Conservation (phyloP, 768 basidiomycete species). For the Tulasnella sp. region DNA sequence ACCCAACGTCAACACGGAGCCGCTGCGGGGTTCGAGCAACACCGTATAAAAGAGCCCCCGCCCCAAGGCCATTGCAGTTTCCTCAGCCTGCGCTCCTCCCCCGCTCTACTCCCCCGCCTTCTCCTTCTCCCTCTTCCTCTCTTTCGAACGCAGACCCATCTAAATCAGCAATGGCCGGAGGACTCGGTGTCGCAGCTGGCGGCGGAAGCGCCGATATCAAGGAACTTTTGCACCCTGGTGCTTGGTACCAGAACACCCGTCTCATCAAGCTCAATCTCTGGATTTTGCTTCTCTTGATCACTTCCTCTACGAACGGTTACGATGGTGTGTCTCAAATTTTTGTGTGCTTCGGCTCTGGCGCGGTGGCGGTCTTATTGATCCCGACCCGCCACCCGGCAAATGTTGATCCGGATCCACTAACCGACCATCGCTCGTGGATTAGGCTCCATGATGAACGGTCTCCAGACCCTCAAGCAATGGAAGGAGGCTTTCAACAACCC, state of each 20-base stretch:
- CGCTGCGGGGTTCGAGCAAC: background rate
- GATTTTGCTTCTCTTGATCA: conserved; percentile 35
- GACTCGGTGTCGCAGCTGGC: conserved; percentile 33
- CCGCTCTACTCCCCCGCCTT: background rate
- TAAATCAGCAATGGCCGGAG: conserved; percentile 21
- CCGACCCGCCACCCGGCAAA: background rate
- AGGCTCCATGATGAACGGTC: conserved; percentile 43
- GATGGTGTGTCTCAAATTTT: conserved; percentile 30
- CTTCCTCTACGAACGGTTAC: conserved; percentile 38
- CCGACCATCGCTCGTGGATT: background rate
- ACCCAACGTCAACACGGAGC: background rate
- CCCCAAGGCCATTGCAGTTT: background rate
- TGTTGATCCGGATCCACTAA: background rate
- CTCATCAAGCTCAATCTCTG: conserved; percentile 32
- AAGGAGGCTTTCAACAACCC: conserved; percentile 55
- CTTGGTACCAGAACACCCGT: conserved; percentile 32
- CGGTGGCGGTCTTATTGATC: background rate
- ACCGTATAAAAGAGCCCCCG: background rate
- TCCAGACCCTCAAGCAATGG: conserved; percentile 70
- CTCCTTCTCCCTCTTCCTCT: background rate
- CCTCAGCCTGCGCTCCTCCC: conserved; percentile 12
- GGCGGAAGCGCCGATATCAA: conserved; percentile 40
- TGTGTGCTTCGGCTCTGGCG: background rate
- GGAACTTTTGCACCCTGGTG: conserved; percentile 20
- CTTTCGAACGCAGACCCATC: conserved; percentile 1